Conservation (phyloP, 1,284 basidiomycete genomes). For the Ustilago lituana region DNA sequence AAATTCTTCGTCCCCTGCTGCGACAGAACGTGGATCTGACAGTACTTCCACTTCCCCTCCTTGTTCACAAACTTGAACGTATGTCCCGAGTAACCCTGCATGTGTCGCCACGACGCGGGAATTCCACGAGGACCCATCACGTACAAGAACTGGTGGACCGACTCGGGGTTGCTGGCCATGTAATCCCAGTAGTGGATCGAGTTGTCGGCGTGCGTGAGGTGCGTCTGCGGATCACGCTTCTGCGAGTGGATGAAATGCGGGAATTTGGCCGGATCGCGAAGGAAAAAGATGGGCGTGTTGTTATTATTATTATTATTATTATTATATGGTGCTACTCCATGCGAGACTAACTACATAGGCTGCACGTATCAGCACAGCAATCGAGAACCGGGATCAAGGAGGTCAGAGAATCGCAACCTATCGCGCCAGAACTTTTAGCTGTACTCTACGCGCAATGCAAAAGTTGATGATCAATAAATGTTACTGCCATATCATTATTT, state of each 20-base stretch:
- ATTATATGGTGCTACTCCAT: too few relatives aligned
- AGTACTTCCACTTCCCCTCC: slow-evolving; percentile 53
- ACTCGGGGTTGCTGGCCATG: slow-evolving; percentile 45
- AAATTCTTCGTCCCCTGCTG: slow-evolving; percentile 49
- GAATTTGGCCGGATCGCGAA: slow-evolving; percentile 55
- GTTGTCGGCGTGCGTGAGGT: slow-evolving; percentile 46
- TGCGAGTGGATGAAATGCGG: slow-evolving; percentile 59
- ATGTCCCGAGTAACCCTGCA: slow-evolving; percentile 56
- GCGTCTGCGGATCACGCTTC: slow-evolving; percentile 50
- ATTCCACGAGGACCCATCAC: slow-evolving; percentile 53
- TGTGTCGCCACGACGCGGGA: slow-evolving; percentile 39
- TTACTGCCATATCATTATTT: too few relatives aligned
- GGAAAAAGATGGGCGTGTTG: slow-evolving; percentile 61
- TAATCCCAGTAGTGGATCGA: slow-evolving; percentile 52
- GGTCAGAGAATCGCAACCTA: too few relatives aligned
- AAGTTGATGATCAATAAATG: too few relatives aligned
- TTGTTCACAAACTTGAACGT: slow-evolving; percentile 57
- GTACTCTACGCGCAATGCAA: too few relatives aligned
- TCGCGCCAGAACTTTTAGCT: too few relatives aligned
- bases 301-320: too few relatives aligned
- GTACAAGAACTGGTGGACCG: slow-evolving; percentile 50
- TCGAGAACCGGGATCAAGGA: too few relatives aligned
- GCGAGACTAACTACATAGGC: too few relatives aligned
- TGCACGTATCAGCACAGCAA: too few relatives aligned
- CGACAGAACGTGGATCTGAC: slow-evolving; percentile 54